Base-by-base conservation (phyloP, 768 basidiomycete species). In the Pleurotus cornucopiae region DNA sequence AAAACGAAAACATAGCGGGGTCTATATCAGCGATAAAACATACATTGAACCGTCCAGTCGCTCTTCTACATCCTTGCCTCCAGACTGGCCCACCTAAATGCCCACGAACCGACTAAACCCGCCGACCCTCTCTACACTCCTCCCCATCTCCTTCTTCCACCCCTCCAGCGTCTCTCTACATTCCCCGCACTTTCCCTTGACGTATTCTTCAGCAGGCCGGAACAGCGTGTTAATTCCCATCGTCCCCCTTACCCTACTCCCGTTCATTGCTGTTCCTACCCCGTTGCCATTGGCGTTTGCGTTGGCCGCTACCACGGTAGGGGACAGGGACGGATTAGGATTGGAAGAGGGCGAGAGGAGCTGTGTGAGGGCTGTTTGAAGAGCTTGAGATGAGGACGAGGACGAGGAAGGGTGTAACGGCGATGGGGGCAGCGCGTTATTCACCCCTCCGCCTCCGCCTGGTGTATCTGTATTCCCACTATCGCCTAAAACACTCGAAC, bases 61-160 rank as follows among this genome's bases (percentile, higher is more conserved):
- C 7, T 9, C 30, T 11, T 34, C 30, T 3, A 34, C 7, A 9
- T 34, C 30, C 30, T 7, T 34, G 30, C 7, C 30, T 34, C 30
- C 30, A 34, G 30, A 34, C 7, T 0, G 30, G 23, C 11, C 30
- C 7, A 34, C 30, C 6, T 34, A 34, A 9, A 34, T 3, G 9
- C 30, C 30, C 30, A 34, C 30, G 30, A 34, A 34, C 30, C 30
- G 30, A 49, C 51, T 53, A 41, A 53, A 53, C 21, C 51, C 23
- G 1, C 37, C 37, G 21, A 53, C 41, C 3, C 39, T 53, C 18
- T 40, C 34, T 2, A 53, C 51, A 16, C 20, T 39, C 18, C 51
- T 20, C 51, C n/a, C 51, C 51, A 53, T 53, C 39, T 53, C 51
- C 39, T 53, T 53, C 38, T 39, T 39, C 51, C 51, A 53, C 12